Conservation (phyloP, 805 yeast species). For the Ogataea haglerorum region DNA sequence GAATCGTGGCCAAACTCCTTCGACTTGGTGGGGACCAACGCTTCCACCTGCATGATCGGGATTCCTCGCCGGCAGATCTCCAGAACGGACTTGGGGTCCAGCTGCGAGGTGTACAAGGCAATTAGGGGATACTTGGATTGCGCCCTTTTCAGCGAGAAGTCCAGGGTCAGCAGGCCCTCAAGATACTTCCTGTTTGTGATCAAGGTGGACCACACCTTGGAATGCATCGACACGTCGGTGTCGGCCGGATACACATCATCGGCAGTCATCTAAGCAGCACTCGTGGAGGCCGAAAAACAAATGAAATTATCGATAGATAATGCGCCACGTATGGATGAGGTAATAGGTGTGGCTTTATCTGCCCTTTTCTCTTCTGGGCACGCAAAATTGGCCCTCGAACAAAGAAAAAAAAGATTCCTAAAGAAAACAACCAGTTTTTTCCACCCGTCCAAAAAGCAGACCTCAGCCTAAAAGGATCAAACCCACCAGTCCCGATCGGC, state of each 20-base stretch:
- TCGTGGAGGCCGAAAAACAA: not conserved
- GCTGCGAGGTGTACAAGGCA: conserved; percentile 50
- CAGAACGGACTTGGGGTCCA: conserved; percentile 38
- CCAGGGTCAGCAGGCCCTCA: conserved; percentile 48
- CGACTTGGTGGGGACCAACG: conserved; percentile 40
- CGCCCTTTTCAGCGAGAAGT: conserved; percentile 42
- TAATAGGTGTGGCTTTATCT: conserved; percentile 1
- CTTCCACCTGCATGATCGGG: conserved; percentile 38
- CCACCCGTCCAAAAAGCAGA: not conserved
- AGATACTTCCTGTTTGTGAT: conserved; percentile 51
- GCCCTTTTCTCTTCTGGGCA: not conserved
- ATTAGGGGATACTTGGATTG: conserved; percentile 49
- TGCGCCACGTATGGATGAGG: conserved; percentile 2
- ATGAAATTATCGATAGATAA: not conserved
- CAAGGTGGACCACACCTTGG: conserved; percentile 51
- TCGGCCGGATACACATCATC: conserved; percentile 17
- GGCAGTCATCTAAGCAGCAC: conserved; percentile 10
- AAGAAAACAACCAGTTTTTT: not conserved
- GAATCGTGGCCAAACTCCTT: conserved; percentile 48
- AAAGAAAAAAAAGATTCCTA: conserved; percentile 3
- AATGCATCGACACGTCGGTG: conserved; percentile 14
- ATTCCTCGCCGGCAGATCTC: conserved; percentile 40
- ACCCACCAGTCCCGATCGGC: not conserved
- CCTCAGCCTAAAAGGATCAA: not conserved
- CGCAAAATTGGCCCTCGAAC: not conserved